Evolutionary conservation across 2,329 filamentous ascomycete species (phyloP).

Genomic region (Fonsecaea nubica): DNA sequence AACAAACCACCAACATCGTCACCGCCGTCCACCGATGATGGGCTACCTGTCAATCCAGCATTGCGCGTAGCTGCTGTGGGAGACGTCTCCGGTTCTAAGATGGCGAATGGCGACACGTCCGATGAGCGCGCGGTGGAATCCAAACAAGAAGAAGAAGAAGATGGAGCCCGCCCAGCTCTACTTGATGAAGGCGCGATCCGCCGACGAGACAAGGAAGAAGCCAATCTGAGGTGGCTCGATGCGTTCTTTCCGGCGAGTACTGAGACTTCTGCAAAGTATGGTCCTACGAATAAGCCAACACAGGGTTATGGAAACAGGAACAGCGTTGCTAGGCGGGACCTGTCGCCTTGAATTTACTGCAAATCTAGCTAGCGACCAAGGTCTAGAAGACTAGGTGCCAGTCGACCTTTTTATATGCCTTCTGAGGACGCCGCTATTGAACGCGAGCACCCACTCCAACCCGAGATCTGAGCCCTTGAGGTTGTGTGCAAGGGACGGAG

Average conservation of each 20-base stretch:
- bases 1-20: not conserved
- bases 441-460: not conserved
- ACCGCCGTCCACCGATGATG: not conserved
- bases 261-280: not conserved
- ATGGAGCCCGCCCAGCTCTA: conserved; percentile 2
- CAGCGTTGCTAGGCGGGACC: conserved; percentile 7
- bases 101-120: conserved; percentile 21
- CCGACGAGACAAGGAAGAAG: not conserved
- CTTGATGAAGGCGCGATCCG: not conserved
- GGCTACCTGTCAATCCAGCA: conserved; percentile 2
- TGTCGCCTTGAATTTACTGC: conserved; percentile 1
- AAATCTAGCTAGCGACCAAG: not conserved
- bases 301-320: conserved; percentile 11
- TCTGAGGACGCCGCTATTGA: not conserved
- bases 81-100: conserved; percentile 8
- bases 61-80: not conserved
- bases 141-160: conserved; percentile 4
- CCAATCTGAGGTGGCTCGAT: not conserved
- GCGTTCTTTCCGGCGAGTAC: not conserved
- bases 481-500: not conserved
- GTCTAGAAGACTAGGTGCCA: not conserved
- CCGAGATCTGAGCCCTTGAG: not conserved
- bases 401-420: not conserved
- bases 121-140: not conserved
- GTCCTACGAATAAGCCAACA: not conserved